phyloP scores from a whole-genome alignment of 2,329 filamentous ascomycete species.

The Fusarium palustre region DNA sequence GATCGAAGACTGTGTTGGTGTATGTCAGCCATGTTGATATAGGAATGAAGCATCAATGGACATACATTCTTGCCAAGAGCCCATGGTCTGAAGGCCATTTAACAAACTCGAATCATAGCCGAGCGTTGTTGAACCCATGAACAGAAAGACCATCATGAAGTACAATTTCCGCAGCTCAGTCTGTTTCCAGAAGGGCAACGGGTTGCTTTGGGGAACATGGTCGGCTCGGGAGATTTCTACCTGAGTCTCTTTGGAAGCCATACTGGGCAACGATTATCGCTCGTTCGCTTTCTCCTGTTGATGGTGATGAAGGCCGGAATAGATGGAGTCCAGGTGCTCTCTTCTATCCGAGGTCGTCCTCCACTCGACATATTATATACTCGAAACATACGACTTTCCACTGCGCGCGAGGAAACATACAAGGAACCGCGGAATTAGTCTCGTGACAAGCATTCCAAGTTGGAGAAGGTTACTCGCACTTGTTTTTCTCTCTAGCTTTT shows the following conservation, averaged over 20 bases:
- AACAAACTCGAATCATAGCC: slow-evolving; percentile 41
- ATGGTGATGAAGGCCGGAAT: neutral
- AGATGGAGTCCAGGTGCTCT: neutral
- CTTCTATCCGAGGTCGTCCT: neutral
- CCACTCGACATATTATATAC: slow-evolving; percentile 8
- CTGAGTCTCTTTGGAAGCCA: slow-evolving; percentile 24
- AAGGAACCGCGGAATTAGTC: neutral
- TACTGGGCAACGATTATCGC: neutral
- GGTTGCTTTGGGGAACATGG: slow-evolving; percentile 28
- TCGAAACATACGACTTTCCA: neutral
- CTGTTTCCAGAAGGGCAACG: slow-evolving; percentile 42
- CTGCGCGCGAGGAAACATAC: neutral
- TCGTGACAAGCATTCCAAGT: slow-evolving; percentile 1
- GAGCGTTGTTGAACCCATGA: slow-evolving; percentile 41
- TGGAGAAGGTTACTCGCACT: neutral
- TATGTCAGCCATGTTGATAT: neutral
- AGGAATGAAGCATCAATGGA: rapidly evolving
- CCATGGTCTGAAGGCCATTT: slow-evolving; percentile 42
- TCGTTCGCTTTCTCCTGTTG: neutral
- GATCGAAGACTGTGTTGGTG: slow-evolving; percentile 31
- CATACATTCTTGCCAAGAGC: slow-evolving; percentile 39
- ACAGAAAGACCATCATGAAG: slow-evolving; percentile 42
- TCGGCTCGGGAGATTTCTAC: slow-evolving; percentile 15
- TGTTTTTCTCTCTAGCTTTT: neutral
- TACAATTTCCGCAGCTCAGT: slow-evolving; percentile 41